phyloP scores from a whole-genome alignment of 768 basidiomycete species.

The Strobilomyces dryophilus region DNA sequence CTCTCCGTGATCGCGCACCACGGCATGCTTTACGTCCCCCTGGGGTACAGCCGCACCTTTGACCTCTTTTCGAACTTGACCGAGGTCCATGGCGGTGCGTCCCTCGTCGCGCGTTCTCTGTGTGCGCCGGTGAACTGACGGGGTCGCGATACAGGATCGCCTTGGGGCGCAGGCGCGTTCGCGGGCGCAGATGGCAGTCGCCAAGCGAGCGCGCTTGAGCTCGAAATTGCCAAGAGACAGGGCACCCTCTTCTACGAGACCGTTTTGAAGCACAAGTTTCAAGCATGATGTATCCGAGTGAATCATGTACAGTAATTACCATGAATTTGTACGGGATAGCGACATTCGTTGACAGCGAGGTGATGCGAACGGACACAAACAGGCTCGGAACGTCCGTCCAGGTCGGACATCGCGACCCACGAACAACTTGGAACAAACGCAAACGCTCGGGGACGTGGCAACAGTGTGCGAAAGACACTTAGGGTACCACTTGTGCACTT shows the following conservation, averaged over 20 bases:
- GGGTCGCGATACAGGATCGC: constrained; percentile 44
- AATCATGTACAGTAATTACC: too few species aligned
- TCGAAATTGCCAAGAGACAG: constrained; percentile 42
- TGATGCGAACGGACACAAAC: too few species aligned
- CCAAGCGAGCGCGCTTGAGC: constrained; percentile 33
- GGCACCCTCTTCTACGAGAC: constrained; percentile 49
- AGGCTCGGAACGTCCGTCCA: too few species aligned
- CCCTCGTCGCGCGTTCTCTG: background rate
- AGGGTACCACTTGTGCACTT: too few species aligned
- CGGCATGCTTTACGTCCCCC: constrained; percentile 66
- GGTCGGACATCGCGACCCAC: too few species aligned
- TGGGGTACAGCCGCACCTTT: constrained; percentile 56
- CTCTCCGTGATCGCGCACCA: constrained; percentile 67
- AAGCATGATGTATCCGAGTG: too few species aligned
- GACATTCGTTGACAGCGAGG: too few species aligned
- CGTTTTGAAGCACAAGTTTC: constrained; percentile 16
- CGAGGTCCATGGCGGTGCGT: constrained; percentile 59
- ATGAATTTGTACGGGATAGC: too few species aligned
- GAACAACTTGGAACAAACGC: too few species aligned
- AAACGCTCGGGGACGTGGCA: too few species aligned
- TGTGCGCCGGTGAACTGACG: too few species aligned
- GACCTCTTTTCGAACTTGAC: constrained; percentile 38
- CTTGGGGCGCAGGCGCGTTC: constrained; percentile 72
- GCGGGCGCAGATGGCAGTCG: constrained; percentile 46
- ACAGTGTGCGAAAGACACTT: too few species aligned